Percentiles rank a stretch among this genome's conserved stretches.
phyloP scores from a whole-genome alignment of 257 asterid genomes.

The Przewalskia tangutica region DNA sequence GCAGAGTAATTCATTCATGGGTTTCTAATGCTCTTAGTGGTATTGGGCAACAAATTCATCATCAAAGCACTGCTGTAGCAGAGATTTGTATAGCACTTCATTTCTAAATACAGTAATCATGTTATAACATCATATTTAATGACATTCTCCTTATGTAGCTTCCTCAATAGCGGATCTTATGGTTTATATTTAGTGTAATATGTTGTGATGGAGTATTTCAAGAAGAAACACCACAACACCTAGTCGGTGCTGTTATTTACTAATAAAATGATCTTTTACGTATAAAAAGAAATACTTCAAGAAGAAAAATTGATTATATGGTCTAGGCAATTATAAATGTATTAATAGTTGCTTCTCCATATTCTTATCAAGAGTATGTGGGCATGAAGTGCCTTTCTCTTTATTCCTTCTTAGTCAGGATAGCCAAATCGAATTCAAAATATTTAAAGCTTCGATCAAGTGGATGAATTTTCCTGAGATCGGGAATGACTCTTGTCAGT shows the following conservation, averaged over 20 bases:
- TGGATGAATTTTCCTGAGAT: not conserved
- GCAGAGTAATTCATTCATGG: constrained; percentile 80
- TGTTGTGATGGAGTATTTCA: not conserved
- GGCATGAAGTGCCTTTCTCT: not conserved
- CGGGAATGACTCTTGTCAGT: not conserved
- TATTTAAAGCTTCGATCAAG: not conserved
- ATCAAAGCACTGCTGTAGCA: constrained; percentile 34
- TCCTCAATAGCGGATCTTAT: not conserved
- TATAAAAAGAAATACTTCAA: not conserved
- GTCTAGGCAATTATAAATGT: not conserved
- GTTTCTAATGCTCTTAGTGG: constrained; percentile 57
- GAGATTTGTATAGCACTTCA: constrained; percentile 40
- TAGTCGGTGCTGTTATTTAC: not conserved
- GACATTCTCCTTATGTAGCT: not conserved
- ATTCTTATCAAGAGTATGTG: not conserved
- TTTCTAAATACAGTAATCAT: not conserved
- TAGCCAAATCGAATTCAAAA: not conserved
- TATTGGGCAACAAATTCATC: constrained; percentile 43
- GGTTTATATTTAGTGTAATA: not conserved
- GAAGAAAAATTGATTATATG: not conserved
- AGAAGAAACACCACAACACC: not conserved
- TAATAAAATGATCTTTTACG: not conserved
- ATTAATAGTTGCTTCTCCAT: not conserved
- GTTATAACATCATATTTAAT: not conserved
- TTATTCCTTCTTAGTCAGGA: not conserved